Percentiles rank a stretch among this genome's conserved stretches.
Evolutionary conservation across 179 eudicot genomes (phyloP).

Genomic region (Silene coronaria): DNA sequence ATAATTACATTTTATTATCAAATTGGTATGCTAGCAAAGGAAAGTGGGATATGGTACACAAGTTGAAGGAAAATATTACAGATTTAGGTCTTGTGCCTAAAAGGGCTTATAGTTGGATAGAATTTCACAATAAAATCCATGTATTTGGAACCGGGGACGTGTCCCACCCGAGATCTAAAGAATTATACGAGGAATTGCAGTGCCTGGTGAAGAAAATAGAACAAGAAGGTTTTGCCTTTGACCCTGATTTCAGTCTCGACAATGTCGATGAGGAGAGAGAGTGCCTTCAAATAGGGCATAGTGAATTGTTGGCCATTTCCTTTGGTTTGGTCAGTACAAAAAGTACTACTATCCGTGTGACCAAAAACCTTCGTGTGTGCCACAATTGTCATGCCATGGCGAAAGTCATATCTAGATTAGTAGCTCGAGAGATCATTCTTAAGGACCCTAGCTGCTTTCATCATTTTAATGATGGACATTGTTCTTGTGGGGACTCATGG

Average conservation of each 20-base stretch:
- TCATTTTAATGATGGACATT: constrained; percentile 58
- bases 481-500: constrained; percentile 55
- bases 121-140: constrained; percentile 57
- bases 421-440: constrained; percentile 45
- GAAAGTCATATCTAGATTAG: constrained; percentile 39
- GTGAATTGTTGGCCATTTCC: constrained; percentile 61
- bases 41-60: constrained; percentile 49
- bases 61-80: constrained; percentile 36
- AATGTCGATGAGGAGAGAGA: constrained; percentile 61
- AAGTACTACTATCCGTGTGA: constrained; percentile 41
- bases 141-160: constrained; percentile 66
- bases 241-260: constrained; percentile 47
- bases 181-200: constrained; percentile 44
- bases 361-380: constrained; percentile 59
- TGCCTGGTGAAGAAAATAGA: constrained; percentile 38
- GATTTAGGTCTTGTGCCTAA: constrained; percentile 51
- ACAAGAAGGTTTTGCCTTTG: constrained; percentile 29
- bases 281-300: constrained; percentile 43
- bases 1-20: constrained; percentile 43
- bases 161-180: constrained; percentile 61
- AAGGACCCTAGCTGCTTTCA: constrained; percentile 60
- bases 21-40: constrained; percentile 45
- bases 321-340: constrained; percentile 54
- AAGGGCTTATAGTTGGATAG: constrained; percentile 73
- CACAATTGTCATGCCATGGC: constrained; percentile 45